Evolutionary conservation across 345 rosid species (phyloP), one percentile per base, ranked within the genome.

Genomic region (Psidium friedrichsthalianum): DNA sequence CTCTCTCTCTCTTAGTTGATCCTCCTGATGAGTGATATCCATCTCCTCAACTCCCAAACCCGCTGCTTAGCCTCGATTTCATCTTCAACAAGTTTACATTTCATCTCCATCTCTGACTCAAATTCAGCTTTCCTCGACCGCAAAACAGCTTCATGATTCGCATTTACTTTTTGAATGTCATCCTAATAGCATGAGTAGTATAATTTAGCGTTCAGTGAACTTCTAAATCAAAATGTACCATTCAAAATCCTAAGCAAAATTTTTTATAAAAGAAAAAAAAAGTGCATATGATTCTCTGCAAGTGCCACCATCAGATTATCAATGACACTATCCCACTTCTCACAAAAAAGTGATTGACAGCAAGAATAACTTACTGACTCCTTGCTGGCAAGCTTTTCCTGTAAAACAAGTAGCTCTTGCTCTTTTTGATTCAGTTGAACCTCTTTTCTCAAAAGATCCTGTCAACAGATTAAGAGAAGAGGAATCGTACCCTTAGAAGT

Each of bases 1-100:
- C 85, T 94, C 99, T 90, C 90, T 96, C 86, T 97, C 99, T 78
- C 53, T 83, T 55, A 94, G 88, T 24, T 89, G 87, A 82, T 94
- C 97, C 90, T 94, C 99, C 86, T 91, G 89, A 85, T 94, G 93
- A 83, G 82, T 86, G 82, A 97, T 88, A 89, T 97, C 99, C 90
- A 97, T 86, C 90, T 96, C 99, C 90, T 94, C 89, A 97, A 90
- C 87, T 97, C 99, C 95, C 95, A 96, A 59, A 95, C 96, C 44
- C 99, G 94, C 90, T 95, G 94, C 92, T 93, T 97, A 51, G 89
- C 89, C 88, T 95, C 99, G 69, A 96, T 89, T 88, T 96, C 99
- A 89, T 94, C 95, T 85, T 96, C 99, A 88, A 90, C 94, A 88
- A 88, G 49, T 89, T 94, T 95, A 25, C 87, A 89, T 87, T 90